Conservation (phyloP, 2,329 filamentous ascomycete species). For the Pseudogymnoascus pannorum region DNA sequence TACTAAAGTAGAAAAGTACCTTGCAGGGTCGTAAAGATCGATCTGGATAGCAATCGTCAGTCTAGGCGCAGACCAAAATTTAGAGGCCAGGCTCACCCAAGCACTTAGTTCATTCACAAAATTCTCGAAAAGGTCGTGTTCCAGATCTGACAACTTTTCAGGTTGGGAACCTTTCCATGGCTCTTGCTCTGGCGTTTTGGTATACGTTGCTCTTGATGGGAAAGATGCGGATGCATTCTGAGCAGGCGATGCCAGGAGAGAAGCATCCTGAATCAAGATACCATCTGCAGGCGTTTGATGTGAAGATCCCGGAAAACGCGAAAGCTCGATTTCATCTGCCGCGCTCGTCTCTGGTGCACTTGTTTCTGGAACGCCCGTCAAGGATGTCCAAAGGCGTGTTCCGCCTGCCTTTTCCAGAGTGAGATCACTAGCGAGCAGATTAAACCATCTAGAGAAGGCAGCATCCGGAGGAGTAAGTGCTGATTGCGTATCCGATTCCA, state of each 20-base stretch:
- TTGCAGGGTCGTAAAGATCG: conserved; percentile 30
- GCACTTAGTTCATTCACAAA: conserved; percentile 22
- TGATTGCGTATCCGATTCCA: conserved; percentile 6
- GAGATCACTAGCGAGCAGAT: conserved; percentile 13
- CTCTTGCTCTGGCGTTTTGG: conserved; percentile 14
- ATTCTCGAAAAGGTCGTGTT: conserved; percentile 21
- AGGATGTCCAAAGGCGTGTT: conserved; percentile 4
- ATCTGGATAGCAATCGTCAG: conserved; percentile 15
- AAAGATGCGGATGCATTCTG: neutral
- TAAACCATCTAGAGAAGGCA: conserved; percentile 13
- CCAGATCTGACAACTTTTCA: conserved; percentile 19
- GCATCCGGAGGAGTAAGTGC: conserved; percentile 9
- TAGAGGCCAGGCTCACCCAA: conserved; percentile 16
- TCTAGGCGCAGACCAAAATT: neutral
- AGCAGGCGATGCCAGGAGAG: neutral
- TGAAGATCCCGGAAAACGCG: neutral
- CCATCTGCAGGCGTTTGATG: neutral
- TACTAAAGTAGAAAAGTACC: conserved; percentile 30
- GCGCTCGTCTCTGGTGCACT: conserved; percentile 11
- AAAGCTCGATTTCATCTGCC: neutral
- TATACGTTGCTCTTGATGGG: neutral
- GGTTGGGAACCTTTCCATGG: conserved; percentile 19
- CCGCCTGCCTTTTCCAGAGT: neutral
- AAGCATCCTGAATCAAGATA: neutral
- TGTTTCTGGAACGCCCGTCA: conserved; percentile 13